Conservation (phyloP, 2,329 filamentous ascomycete genomes). For the Talaromyces pinophilus region DNA sequence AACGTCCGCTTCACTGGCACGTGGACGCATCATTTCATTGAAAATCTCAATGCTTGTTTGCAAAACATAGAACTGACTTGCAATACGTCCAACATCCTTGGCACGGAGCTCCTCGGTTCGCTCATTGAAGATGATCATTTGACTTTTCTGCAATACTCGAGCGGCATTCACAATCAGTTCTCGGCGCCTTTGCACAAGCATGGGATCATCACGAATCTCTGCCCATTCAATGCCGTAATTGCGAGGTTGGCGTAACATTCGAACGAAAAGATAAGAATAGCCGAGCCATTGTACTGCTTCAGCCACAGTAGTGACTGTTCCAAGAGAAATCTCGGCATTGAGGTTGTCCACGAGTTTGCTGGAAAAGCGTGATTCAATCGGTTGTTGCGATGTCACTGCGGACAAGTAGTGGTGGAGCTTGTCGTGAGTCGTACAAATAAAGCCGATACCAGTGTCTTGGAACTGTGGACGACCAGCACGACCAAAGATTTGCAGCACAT, state of each 20-base stretch:
- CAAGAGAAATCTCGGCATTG: conserved; percentile 90
- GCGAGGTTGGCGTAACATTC: conserved; percentile 89
- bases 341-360: conserved; percentile 92
- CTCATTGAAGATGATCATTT: conserved; percentile 99
- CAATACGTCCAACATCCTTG: conserved; percentile 94
- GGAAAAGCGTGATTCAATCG: conserved; percentile 96
- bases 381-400: conserved; percentile 91
- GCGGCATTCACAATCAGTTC: conserved; percentile 88
- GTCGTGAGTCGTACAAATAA: conserved; percentile 96
- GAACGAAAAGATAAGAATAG: conserved; percentile 95
- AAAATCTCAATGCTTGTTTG: conserved; percentile 95
- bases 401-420: conserved; percentile 87
- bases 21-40: conserved; percentile 88
- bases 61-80: conserved; percentile 94
- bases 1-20: conserved; percentile 85
- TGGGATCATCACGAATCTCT: conserved; percentile 84
- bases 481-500: conserved; percentile 97
- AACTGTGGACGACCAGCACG: conserved; percentile 97
- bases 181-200: conserved; percentile 79
- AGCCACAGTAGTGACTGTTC: conserved; percentile 89
- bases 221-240: conserved; percentile 94
- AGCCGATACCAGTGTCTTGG: conserved; percentile 94
- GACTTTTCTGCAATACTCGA: conserved; percentile 80
- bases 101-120: conserved; percentile 86
- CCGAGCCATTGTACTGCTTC: conserved; percentile 97